Evolutionary conservation across 192 early-diverging fungal species (phyloP), one percentile per base, ranked within the genome.

Genomic region (Powellomyces hirtus): DNA sequence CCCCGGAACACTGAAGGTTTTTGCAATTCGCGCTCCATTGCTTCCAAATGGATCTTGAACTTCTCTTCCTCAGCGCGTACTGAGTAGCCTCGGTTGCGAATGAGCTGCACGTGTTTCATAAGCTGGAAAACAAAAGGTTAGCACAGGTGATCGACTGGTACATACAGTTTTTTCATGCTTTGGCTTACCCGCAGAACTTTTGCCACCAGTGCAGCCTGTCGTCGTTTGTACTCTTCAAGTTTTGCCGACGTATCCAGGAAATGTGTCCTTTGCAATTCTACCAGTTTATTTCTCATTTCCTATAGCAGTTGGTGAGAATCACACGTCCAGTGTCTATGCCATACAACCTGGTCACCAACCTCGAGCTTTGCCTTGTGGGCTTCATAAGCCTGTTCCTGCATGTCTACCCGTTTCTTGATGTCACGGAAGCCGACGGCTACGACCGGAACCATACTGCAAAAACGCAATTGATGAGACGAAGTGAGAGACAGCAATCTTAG

Each of bases 341-440:
- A 42, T 18, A 42, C 10, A 42, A 13, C 8, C 18, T 18, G 18
- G 50, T 52, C 7, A 52, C 13, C 50, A 26, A 86, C 88, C 56
- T 86, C 73, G 11, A 95, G 74, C 74, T 90, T 92, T 64, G 77
- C 83, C 70, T 83, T 77, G 73, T 94, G 91, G 38, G 84, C 81
- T 45, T 89, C 75, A 42, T 80, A 80, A 64, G 87, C 79, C 27
- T 87, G 61, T 8, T 90, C 80, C 75, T 97, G 95, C 50, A 84
- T 76, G 26, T 87, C 86, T 44, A 92, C 86, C 13, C 96, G 84
- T 79, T 92, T 94, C 50, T 93, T 86, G 14, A 98, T 73, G 59
- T 95, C 95, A 4, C 89, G 91, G 61, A 97, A 98, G 20, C 95
- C 94, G 62, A 89, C 82, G 1, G 93, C 95, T 5, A 95, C 72